Conservation (phyloP, 495 filamentous ascomycete species). For the Penicillium coprophilum region DNA sequence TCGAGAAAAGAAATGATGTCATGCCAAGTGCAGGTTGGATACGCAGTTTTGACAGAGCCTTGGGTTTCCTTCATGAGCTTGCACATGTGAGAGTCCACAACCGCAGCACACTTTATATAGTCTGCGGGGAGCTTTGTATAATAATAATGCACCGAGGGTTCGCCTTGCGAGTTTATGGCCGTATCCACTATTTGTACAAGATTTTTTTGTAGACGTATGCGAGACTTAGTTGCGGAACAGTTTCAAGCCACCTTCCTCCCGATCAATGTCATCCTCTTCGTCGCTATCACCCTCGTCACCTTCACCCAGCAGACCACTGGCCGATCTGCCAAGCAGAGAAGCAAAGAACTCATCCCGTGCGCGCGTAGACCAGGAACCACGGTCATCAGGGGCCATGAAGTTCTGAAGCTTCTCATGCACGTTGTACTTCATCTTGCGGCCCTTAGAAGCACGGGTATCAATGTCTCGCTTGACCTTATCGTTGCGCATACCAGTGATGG, state of each 20-base stretch:
- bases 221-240: constrained; percentile 61
- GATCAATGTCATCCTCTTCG: constrained; percentile 54
- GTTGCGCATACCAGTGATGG: constrained; percentile 67
- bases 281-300: constrained; percentile 53
- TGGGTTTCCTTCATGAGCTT: neutral
- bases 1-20: constrained; percentile 8
- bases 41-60: neutral
- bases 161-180: constrained; percentile 7
- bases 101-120: neutral
- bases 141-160: constrained; percentile 7
- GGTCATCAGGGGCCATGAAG: constrained; percentile 93
- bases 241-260: constrained; percentile 68
- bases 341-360: constrained; percentile 87
- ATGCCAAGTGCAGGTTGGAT: neutral
- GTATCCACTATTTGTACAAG: constrained; percentile 12
- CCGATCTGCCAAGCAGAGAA: constrained; percentile 70
- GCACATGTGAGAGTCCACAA: neutral
- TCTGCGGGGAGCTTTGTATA: neutral
- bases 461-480: constrained; percentile 79
- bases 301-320: constrained; percentile 71
- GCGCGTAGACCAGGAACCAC: constrained; percentile 69
- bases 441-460: constrained; percentile 94
- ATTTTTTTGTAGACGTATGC: constrained; percentile 2
- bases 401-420: constrained; percentile 97
- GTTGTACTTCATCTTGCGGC: constrained; percentile 85